Percentiles rank a stretch among this genome's conserved stretches.
These are phyloP conservation scores for Pseudonectria buxi DNA, from an alignment of 2,329 filamentous ascomycete species.

Conservation along the genomic window DNA sequence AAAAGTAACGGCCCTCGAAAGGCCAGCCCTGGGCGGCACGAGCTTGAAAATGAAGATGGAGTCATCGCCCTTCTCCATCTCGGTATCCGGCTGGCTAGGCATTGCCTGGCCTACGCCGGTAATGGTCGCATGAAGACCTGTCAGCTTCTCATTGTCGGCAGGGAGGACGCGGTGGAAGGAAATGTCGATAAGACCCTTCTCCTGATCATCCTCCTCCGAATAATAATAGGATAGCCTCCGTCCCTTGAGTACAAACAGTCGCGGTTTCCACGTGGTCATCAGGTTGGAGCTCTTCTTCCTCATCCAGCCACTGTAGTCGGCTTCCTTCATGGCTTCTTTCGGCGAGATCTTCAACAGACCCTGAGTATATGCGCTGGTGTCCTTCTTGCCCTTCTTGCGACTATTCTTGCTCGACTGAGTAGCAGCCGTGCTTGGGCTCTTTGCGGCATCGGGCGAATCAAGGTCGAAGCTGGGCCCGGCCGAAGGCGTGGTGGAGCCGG, in stretches of 20 bases:
- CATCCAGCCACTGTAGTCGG: conserved; percentile 98
- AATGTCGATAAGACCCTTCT: conserved; percentile 95
- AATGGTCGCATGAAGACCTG: conserved; percentile 83
- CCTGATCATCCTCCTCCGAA: conserved; percentile 82
- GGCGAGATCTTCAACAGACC: conserved; percentile 78
- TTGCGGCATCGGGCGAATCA: conserved; percentile 62
- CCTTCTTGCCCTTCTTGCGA: conserved; percentile 78
- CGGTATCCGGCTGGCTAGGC: conserved; percentile 41
- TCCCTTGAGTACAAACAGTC: conserved; percentile 90
- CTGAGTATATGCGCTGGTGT: conserved; percentile 87
- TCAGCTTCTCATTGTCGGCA: conserved; percentile 84
- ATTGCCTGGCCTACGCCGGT: conserved; percentile 60
- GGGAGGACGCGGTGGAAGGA: conserved; percentile 95
- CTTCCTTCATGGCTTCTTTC: conserved; percentile 73
- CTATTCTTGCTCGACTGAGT: conserved; percentile 43
- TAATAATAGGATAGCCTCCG: conserved; percentile 94
- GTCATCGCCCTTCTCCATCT: conserved; percentile 48
- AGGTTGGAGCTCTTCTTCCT: conserved; percentile 96
- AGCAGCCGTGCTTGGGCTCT: conserved; percentile 44
- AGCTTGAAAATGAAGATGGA: conserved; percentile 97
- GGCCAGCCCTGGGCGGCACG: conserved; percentile 77
- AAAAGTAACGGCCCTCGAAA: conserved; percentile 89
- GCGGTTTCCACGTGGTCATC: conserved; percentile 96
- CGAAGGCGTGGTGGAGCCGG: conserved; percentile 67
- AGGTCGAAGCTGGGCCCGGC: conserved; percentile 67